These are phyloP conservation scores for Phytopythium kandeliae DNA, from an alignment of 352 stramenopile genomes.

Conservation along the genomic window DNA sequence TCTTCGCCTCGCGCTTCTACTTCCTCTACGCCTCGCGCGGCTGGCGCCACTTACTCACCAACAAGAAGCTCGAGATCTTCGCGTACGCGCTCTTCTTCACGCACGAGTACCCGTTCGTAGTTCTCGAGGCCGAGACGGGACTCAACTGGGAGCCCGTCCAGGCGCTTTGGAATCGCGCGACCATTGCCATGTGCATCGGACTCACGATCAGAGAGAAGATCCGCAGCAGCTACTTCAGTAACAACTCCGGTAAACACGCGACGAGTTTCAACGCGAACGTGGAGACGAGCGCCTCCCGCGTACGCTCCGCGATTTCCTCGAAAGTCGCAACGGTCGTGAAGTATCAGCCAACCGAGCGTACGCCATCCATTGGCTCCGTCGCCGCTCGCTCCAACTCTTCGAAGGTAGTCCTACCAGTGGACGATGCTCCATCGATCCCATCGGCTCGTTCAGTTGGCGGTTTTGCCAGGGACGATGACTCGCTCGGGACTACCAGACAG, in stretches of 20 bases:
- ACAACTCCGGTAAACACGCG: neutral
- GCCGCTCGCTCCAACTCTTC: too few relatives aligned
- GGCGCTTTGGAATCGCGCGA: slow-evolving; percentile 21
- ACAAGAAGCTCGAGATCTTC: slow-evolving; percentile 14
- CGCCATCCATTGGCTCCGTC: too few relatives aligned
- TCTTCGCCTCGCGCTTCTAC: slow-evolving; percentile 24
- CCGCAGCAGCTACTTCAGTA: neutral
- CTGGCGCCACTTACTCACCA: slow-evolving; percentile 1
- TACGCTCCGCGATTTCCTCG: neutral
- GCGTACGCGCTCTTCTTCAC: slow-evolving; percentile 21
- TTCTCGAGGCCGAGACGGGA: slow-evolving; percentile 15
- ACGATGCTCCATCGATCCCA: too few relatives aligned
- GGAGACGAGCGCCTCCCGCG: neutral
- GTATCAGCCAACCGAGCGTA: too few relatives aligned
- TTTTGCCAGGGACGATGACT: too few relatives aligned
- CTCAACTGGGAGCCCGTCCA: slow-evolving; percentile 24
- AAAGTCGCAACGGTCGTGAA: neutral
- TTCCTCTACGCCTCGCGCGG: slow-evolving; percentile 15
- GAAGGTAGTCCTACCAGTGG: too few relatives aligned
- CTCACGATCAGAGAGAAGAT: slow-evolving; percentile 10
- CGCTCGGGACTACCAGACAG: too few relatives aligned
- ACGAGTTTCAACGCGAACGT: neutral
- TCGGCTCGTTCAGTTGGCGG: too few relatives aligned
- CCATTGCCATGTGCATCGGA: slow-evolving; percentile 16
- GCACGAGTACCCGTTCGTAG: slow-evolving; percentile 33